Conservation (phyloP, 192 early-diverging fungal genomes). For the Chytriomyces sp. region DNA sequence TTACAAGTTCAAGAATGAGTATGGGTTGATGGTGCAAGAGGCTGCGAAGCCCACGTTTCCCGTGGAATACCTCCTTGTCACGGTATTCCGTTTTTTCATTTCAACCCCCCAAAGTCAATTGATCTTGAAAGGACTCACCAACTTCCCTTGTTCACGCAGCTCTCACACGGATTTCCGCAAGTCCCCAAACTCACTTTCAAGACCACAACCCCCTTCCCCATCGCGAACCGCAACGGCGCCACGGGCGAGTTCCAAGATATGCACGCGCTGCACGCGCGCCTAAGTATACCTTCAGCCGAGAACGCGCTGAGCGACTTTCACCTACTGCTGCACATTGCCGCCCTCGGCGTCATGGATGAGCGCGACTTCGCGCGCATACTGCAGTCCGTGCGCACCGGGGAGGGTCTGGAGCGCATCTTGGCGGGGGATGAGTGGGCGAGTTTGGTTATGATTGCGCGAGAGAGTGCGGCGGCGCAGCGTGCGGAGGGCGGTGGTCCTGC, state of each 20-base stretch:
- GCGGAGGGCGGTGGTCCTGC: background rate
- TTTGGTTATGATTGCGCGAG: slow-evolving; percentile 60
- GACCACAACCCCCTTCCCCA: slow-evolving; percentile 59
- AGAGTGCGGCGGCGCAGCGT: slow-evolving; percentile 3
- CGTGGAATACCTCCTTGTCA: slow-evolving; percentile 93
- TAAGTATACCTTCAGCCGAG: slow-evolving; percentile 51
- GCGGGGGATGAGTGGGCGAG: slow-evolving; percentile 71
- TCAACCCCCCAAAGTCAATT: background rate
- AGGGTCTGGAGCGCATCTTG: slow-evolving; percentile 54
- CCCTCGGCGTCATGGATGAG: slow-evolving; percentile 65
- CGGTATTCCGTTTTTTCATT: slow-evolving; percentile 52
- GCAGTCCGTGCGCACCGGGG: slow-evolving; percentile 27
- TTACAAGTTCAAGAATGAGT: slow-evolving; percentile 96
- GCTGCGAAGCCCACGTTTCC: slow-evolving; percentile 95
- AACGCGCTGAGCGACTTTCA: slow-evolving; percentile 83
- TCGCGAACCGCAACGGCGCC: slow-evolving; percentile 77
- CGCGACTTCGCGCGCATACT: slow-evolving; percentile 35
- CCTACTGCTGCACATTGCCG: slow-evolving; percentile 70
- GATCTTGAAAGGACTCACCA: background rate
- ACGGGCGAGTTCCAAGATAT: slow-evolving; percentile 52
- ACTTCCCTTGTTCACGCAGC: slow-evolving; percentile 28
- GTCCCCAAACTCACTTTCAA: slow-evolving; percentile 76
- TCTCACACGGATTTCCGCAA: slow-evolving; percentile 90
- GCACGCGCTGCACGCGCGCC: slow-evolving; percentile 55
- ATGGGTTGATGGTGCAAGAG: slow-evolving; percentile 81